Percentiles rank a stretch among this genome's conserved stretches.
Evolutionary conservation across 768 basidiomycete species (phyloP).

Genomic region (Phylloporus scabripes): DNA sequence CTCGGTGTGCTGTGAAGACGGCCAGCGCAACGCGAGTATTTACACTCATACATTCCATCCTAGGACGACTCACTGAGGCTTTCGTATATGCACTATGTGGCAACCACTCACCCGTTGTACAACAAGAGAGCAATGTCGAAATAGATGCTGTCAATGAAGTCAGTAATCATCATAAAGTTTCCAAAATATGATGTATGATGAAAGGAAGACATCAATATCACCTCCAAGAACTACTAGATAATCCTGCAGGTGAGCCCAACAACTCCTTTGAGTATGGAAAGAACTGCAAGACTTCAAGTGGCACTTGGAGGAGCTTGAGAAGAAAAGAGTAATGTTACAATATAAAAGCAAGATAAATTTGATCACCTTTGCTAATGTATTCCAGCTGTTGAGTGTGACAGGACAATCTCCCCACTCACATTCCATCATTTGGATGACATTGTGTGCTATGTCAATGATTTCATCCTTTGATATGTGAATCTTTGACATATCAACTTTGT

Average conservation of each 20-base stretch:
- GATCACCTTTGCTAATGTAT: slow-evolving; percentile 28
- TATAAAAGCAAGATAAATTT: slow-evolving; percentile 1
- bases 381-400: slow-evolving; percentile 25
- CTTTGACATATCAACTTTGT: slow-evolving; percentile 12
- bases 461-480: slow-evolving; percentile 19
- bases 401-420: slow-evolving; percentile 29
- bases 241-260: slow-evolving; percentile 13
- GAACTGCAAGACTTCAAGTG: too few relatives aligned
- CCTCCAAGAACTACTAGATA: slow-evolving; percentile 15
- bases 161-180: slow-evolving; percentile 4
- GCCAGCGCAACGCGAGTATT: slow-evolving; percentile 25
- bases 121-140: slow-evolving; percentile 21
- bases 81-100: background rate
- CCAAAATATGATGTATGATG: background rate
- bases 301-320: too few relatives aligned
- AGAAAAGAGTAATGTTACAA: slow-evolving; percentile 1
- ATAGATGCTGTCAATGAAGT: slow-evolving; percentile 20
- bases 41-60: slow-evolving; percentile 27
- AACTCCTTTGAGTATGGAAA: too few relatives aligned
- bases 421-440: slow-evolving; percentile 20
- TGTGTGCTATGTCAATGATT: slow-evolving; percentile 19
- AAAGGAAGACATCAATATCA: background rate
- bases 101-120: slow-evolving; percentile 8
- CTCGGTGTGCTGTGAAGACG: slow-evolving; percentile 17
- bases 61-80: slow-evolving; percentile 1